These are phyloP conservation scores for Neofusicoccum cordaticola DNA, from an alignment of 2,329 filamentous ascomycete genomes.

Conservation along the genomic window DNA sequence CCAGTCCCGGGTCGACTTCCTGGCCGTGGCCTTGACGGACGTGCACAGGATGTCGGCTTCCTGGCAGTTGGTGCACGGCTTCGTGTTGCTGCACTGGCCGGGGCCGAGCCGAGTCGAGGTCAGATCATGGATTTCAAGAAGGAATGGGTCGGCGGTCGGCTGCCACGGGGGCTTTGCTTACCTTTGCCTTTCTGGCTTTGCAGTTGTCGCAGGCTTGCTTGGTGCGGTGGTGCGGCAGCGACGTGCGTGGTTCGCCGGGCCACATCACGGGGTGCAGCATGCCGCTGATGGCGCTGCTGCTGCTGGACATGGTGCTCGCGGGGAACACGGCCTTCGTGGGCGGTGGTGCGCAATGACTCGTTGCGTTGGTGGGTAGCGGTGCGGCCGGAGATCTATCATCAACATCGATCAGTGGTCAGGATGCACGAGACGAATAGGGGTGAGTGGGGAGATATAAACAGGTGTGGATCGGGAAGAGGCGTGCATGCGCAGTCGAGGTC, in stretches of 20 bases:
- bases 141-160: no score
- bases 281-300: neutral
- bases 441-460: no score
- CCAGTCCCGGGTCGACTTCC: neutral
- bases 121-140: no score
- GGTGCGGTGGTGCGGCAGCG: neutral
- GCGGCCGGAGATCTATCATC: no score
- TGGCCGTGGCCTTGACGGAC: neutral
- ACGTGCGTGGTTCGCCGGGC: neutral
- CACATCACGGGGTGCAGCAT: neutral
- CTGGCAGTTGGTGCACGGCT: neutral
- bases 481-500: no score
- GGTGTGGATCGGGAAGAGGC: no score
- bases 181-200: neutral
- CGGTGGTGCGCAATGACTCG: no score
- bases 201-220: neutral
- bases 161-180: neutral
- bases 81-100: neutral
- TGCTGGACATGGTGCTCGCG: neutral
- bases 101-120: no score
- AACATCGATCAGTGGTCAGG: no score
- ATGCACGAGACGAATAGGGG: no score
- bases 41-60: neutral
- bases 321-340: no score
- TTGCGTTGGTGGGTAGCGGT: no score